Conservation (phyloP, 2,329 filamentous ascomycete species). For the Apiospora aurea region DNA sequence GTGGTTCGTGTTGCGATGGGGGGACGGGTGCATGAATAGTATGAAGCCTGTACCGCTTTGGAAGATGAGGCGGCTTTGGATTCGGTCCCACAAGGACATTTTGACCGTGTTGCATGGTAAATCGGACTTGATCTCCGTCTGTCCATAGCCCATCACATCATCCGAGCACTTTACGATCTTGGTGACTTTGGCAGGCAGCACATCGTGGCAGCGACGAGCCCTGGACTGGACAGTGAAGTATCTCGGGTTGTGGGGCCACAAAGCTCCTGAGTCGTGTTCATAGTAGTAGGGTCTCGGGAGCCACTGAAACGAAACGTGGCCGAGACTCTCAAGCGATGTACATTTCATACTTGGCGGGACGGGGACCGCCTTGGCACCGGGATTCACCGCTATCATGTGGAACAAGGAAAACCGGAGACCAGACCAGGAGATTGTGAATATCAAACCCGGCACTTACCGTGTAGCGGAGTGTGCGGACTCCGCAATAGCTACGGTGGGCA, state of each 20-base stretch:
- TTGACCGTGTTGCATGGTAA: neutral
- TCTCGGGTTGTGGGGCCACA: slow-evolving; percentile 3
- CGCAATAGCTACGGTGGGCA: too few species aligned
- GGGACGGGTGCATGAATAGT: slow-evolving; percentile 19
- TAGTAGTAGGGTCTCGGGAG: neutral
- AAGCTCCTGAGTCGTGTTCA: slow-evolving; percentile 2
- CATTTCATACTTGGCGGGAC: too few species aligned
- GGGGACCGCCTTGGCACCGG: too few species aligned
- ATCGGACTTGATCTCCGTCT: neutral
- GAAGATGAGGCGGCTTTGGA: slow-evolving; percentile 24
- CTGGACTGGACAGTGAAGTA: slow-evolving; percentile 8
- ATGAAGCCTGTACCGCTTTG: slow-evolving; percentile 26
- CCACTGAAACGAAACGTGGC: neutral
- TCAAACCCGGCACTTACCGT: neutral
- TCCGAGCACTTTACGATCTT: neutral
- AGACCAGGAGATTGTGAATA: neutral
- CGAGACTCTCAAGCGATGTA: neutral
- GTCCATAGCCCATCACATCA: neutral
- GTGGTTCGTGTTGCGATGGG: slow-evolving; percentile 18
- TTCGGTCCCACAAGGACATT: slow-evolving; percentile 20
- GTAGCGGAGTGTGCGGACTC: neutral
- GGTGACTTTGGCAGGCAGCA: neutral
- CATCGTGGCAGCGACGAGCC: neutral
- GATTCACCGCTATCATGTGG: neutral
- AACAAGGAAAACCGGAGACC: neutral